Evolutionary conservation across 371 early-diverging fungal species (phyloP), one percentile per base, ranked within the genome.

Genomic region (Mortierella sp.): DNA sequence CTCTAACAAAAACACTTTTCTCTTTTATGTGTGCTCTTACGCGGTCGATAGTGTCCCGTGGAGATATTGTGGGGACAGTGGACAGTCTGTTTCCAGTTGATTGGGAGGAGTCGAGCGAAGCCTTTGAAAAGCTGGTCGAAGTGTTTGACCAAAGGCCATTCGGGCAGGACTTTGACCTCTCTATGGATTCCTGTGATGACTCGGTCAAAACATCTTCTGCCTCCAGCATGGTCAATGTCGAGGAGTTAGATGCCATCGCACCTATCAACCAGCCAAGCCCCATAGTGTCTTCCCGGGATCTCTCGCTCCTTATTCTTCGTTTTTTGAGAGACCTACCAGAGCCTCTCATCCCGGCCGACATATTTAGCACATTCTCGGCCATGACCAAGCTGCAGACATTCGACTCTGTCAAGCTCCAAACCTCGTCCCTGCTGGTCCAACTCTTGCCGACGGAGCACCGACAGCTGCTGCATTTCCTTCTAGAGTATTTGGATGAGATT

Each of bases 71-170:
- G 1, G 19, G 24, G 9, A 43, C 8, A 2, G 47, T 70, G 39
- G 47, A 71, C 11, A 71, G 40, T 11, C 22, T 79, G 11, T 73
- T 73, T 43, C 74, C 70, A 1, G 58, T 53, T 29, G 39, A 65
- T 14, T 79, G 79, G 73, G 73, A 70, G 26, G 52, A 48, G 13
- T 22, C 55, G 13, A 70, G 66, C 47, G 65, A 34, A 2, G 61
- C 13, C 5, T 70, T 79, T 34, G 79, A 79, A 16, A 50, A 47
- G n/a, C 61, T 79, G 2, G 64, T 79, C 26, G 1, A 50, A 2
- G 43, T 70, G 7, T 73, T 79, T 43, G 74, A 79, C 41, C 39
- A 24, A 10, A 44, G 73, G 19, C 79, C 79, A 8, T 79, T 79
- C 66, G 74, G 70, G 3, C 79, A 73, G 39, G 50, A 39, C 34